These are phyloP conservation scores for Botrytis paeoniae DNA, from an alignment of 2,329 filamentous ascomycete species.

Conservation along the genomic window DNA sequence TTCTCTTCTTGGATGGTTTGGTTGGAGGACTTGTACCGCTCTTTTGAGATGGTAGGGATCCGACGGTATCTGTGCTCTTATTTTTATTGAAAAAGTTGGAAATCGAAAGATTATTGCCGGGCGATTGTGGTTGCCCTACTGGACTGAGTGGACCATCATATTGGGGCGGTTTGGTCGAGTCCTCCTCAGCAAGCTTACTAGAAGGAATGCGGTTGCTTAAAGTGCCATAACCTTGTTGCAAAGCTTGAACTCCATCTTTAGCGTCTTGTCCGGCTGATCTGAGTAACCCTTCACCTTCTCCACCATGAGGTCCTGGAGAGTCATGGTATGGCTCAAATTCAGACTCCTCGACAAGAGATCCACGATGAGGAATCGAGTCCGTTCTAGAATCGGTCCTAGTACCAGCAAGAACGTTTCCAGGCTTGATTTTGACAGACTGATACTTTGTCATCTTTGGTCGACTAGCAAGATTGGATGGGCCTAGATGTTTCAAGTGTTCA, in stretches of 20 bases:
- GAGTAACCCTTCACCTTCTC: conserved; percentile 53
- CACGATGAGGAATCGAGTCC: conserved; percentile 43
- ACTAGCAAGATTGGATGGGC: conserved; percentile 64
- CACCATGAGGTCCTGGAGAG: conserved; percentile 46
- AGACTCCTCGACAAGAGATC: conserved; percentile 41
- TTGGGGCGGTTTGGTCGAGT: not conserved
- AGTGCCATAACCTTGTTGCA: conserved; percentile 55
- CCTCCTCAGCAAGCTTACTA: not conserved
- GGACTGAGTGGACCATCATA: conserved; percentile 11
- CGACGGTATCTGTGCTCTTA: conserved; percentile 35
- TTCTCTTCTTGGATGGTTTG: conserved; percentile 41
- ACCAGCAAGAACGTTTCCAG: conserved; percentile 33
- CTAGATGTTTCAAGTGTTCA: conserved; percentile 62
- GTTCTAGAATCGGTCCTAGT: conserved; percentile 32
- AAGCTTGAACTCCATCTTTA: conserved; percentile 63
- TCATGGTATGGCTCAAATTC: conserved; percentile 34
- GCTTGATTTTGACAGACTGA: conserved; percentile 66
- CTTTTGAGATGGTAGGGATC: conserved; percentile 31
- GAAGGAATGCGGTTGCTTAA: conserved; percentile 28
- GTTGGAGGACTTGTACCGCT: conserved; percentile 31
- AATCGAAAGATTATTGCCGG: not conserved
- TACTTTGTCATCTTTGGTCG: conserved; percentile 61
- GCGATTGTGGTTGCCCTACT: not conserved
- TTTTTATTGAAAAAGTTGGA: conserved; percentile 13
- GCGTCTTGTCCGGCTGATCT: conserved; percentile 54